Evolutionary conservation across 352 stramenopile genomes (phyloP).

Genomic region (Pythium dissotocum): DNA sequence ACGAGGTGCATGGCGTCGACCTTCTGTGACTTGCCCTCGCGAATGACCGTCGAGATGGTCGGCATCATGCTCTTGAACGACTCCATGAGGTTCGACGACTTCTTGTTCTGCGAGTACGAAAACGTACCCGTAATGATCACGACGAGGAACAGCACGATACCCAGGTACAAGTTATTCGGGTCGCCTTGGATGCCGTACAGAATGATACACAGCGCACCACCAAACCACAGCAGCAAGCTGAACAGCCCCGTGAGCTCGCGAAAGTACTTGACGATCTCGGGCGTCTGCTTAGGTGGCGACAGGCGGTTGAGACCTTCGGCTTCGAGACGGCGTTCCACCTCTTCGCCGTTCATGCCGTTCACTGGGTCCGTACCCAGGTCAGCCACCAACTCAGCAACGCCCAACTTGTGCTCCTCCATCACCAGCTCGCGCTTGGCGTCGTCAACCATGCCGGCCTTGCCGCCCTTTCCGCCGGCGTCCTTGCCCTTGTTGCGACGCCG

Average conservation of each 20-base stretch:
- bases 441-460: conserved; percentile 28
- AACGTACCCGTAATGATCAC: conserved; percentile 55
- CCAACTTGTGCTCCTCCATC: conserved; percentile 58
- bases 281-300: conserved; percentile 51
- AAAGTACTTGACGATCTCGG: conserved; percentile 59
- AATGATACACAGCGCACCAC: conserved; percentile 47
- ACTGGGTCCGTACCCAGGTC: conserved; percentile 46
- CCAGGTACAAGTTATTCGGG: conserved; percentile 48
- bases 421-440: conserved; percentile 47
- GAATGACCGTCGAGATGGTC: conserved; percentile 47
- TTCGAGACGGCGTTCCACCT: conserved; percentile 49
- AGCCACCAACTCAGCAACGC: conserved; percentile 42
- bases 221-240: conserved; percentile 49
- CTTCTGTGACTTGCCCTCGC: conserved; percentile 49
- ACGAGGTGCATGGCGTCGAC: conserved; percentile 60
- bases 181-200: conserved; percentile 46
- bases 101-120: conserved; percentile 52
- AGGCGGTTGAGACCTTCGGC: conserved; percentile 49
- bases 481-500: conserved; percentile 53
- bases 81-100: conserved; percentile 57
- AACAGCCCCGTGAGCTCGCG: conserved; percentile 61
- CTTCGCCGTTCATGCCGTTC: conserved; percentile 45
- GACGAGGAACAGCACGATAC: conserved; percentile 44
- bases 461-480: conserved; percentile 34
- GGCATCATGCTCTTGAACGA: conserved; percentile 68